phyloP scores from a whole-genome alignment of 1,139 yeast genomes.

The Candida buenavistaensis region DNA sequence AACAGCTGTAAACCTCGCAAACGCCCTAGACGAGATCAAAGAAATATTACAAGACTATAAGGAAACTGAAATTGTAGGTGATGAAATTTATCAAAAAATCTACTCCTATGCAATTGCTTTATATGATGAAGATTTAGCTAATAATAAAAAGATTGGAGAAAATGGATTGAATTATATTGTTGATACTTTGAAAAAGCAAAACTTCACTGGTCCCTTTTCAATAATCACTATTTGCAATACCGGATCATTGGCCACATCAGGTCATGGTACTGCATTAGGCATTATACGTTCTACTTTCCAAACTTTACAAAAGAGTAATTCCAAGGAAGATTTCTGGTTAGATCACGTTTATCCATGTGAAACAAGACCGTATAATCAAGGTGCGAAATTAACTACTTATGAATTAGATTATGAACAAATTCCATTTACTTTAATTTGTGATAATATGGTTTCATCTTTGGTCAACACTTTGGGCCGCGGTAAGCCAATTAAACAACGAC shows the following conservation, averaged over 20 bases:
- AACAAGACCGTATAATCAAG: conserved; percentile 96
- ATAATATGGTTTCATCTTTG: conserved; percentile 86
- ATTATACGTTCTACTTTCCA: conserved; percentile 73
- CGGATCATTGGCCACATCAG: conserved; percentile 93
- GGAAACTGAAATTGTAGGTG: conserved; percentile 16
- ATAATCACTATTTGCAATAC: conserved; percentile 86
- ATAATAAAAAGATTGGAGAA: conserved; percentile 75
- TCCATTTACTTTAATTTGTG: conserved; percentile 87
- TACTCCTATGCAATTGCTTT: conserved; percentile 56
- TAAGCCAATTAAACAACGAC: conserved; percentile 12
- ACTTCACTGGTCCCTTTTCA: conserved; percentile 65
- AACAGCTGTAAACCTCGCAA: conserved; percentile 89
- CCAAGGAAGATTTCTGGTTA: conserved; percentile 41
- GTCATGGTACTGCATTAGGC: conserved; percentile 96
- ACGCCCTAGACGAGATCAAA: conserved; percentile 68
- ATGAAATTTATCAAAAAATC: conserved; percentile 38
- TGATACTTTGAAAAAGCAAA: conserved; percentile 44
- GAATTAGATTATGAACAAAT: conserved; percentile 83
- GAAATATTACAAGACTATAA: conserved; percentile 20
- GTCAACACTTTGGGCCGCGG: conserved; percentile 35
- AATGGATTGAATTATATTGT: conserved; percentile 75
- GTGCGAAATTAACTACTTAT: conserved; percentile 89
- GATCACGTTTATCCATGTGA: conserved; percentile 85
- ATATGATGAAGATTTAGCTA: conserved; percentile 72
- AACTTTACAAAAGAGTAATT: conserved; percentile 27